Evolutionary conservation across 208 protist genomes (phyloP), one percentile per base, ranked within the genome.

Genomic region (Spironucleus salmonicida): DNA sequence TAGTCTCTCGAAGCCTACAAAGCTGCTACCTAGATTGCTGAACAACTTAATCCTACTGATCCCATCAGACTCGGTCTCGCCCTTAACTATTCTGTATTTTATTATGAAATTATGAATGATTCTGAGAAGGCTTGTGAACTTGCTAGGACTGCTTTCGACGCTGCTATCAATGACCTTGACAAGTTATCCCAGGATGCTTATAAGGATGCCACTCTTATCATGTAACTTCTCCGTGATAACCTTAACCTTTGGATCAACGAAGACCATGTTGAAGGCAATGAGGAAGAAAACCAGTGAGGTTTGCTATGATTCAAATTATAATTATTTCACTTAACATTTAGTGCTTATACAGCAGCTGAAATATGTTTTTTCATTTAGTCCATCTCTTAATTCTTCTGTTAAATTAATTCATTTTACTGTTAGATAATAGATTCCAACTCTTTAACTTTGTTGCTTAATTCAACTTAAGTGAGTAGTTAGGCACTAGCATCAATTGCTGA

Each of bases 71-170:
- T 98, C 35, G 94, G 95, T 75, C 92, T 98, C 53, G 95, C 93
- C 23, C 89, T 98, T 34, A 98, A 98, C 89, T 97, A 98, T 84
- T 96, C 93, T 58, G 94, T 98, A 45, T 98, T 98, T 84, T 96
- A 98, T 84, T 98, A 98, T 85, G 94, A 98, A 85, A 98, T 98
- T 81, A 82, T 96, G 29, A 95, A 96, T 78, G 87, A 85, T 59
- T 92, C 92, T 41, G 94, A 98, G 82, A 83, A 87, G 45, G 89
- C 89, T 62, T 89, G 89, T 86, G 86, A 75, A 78, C 87, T 94
- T 58, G 92, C 92, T 11, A 90, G 91, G 67, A 81, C 87, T 82
- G 90, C 91, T 23, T 95, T 94, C 81, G 89, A 95, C 67, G 92
- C 94, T 80, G 92, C 91, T 68, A 90, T 94, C 39, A 91, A 90